Conservation (phyloP, 768 basidiomycete species). For the Rhodocollybia butyracea region DNA sequence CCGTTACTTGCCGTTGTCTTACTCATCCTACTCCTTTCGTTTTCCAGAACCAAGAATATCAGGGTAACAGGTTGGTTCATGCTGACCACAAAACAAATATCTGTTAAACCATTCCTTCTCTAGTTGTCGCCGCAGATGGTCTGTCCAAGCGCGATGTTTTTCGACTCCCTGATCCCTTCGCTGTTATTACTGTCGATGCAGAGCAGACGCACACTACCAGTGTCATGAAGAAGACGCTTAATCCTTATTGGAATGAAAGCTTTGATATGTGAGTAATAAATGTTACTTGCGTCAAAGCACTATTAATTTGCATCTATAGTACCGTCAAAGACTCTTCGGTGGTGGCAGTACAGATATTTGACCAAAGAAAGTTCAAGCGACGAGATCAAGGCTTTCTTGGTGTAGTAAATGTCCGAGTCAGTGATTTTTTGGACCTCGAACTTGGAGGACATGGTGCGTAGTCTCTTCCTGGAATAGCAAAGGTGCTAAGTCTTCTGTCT, state of each 20-base stretch:
- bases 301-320: constrained; percentile 36
- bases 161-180: constrained; percentile 95
- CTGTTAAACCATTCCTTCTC: background rate
- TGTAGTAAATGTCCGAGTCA: constrained; percentile 92
- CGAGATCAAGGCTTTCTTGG: constrained; percentile 98
- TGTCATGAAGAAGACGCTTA: constrained; percentile 93
- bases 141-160: constrained; percentile 94
- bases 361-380: constrained; percentile 98
- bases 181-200: constrained; percentile 96
- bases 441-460: constrained; percentile 86
- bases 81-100: background rate
- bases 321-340: constrained; percentile 98
- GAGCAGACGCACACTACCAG: constrained; percentile 97
- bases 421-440: constrained; percentile 88
- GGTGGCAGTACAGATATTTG: constrained; percentile 96
- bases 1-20: constrained; percentile 14
- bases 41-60: constrained; percentile 63
- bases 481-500: constrained; percentile 9
- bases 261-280: constrained; percentile 84
- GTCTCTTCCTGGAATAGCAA: background rate
- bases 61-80: constrained; percentile 63
- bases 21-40: constrained; percentile 1
- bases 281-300: background rate
- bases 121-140: constrained; percentile 94
- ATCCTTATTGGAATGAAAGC: constrained; percentile 97